Evolutionary conservation across 2,329 filamentous ascomycete genomes (phyloP), one percentile per base, ranked within the genome.

Genomic region (Thermothelomyces thermophilus): DNA sequence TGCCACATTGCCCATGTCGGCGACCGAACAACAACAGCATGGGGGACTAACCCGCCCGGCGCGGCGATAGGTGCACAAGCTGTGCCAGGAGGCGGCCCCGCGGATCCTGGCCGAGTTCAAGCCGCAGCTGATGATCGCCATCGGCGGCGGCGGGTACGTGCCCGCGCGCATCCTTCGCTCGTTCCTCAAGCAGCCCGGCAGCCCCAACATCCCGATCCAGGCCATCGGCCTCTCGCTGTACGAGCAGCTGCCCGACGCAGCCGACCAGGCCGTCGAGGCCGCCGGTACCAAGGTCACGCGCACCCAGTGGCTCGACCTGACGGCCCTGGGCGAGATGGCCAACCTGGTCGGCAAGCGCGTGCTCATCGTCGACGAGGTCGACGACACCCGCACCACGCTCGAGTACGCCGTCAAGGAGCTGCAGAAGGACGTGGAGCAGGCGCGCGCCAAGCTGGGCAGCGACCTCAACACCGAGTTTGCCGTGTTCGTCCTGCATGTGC

Each of bases 191-290:
- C 81, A 83, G 66, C 78, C 87, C 53, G 88, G 86, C 61, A 80
- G 76, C 55, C 83, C 90, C 70, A 98, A 98, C 75, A 98, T 98
- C 64, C 91, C 93, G 60, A 98, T 98, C 71, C 93, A 98, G 78
- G 93, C 93, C 58, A 98, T 98, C 68, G 93, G 93, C 42, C 85
- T 98, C 57, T 97, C 91, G 19, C 84, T 98, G 49, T 98, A 98
- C 76, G 93, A 98, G 73, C 78, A 83, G 56, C 84, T 97, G 41
- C 66, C 76, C 44, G 73, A 72, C 40, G 35, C 28, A 33, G 16
- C 45, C 52, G 68, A 71, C 44, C 66, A 67, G 47, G 70, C 72
- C 52, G 76, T 88, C 63, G 93, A 98, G 72, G 73, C 77, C 56
- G 84, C 86, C 37, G 91, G 91, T 59, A 96, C 88, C 58, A 93